Conservation (phyloP, 2,329 filamentous ascomycete genomes). For the Penicillium hesseltinei region DNA sequence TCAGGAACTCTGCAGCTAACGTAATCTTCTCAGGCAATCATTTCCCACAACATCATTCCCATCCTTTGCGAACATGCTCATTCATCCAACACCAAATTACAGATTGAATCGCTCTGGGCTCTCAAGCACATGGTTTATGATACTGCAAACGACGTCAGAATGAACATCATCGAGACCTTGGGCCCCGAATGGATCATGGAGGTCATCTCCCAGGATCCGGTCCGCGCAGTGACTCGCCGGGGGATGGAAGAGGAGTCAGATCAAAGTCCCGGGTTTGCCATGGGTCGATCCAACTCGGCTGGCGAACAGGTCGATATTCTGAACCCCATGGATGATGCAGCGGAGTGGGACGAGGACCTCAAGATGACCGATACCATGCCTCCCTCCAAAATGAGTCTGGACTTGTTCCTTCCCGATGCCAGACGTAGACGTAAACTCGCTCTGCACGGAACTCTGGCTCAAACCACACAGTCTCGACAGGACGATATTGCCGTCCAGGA, state of each 20-base stretch:
- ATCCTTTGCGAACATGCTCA: slow-evolving; percentile 81
- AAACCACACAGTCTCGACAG: slow-evolving; percentile 64
- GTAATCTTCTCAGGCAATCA: slow-evolving; percentile 57
- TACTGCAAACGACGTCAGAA: slow-evolving; percentile 69
- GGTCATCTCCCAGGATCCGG: slow-evolving; percentile 63
- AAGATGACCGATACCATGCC: slow-evolving; percentile 40
- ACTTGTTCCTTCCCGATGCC: slow-evolving; percentile 40
- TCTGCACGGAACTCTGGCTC: slow-evolving; percentile 66
- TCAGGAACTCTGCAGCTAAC: slow-evolving; percentile 10
- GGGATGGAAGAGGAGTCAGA: slow-evolving; percentile 35
- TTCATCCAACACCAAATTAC: slow-evolving; percentile 73
- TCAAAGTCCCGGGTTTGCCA: slow-evolving; percentile 40
- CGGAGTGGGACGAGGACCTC: slow-evolving; percentile 32
- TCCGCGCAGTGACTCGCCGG: slow-evolving; percentile 28
- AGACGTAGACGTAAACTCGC: slow-evolving; percentile 43
- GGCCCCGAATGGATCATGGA: slow-evolving; percentile 77
- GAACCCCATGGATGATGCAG: slow-evolving; percentile 48
- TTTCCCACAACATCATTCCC: slow-evolving; percentile 70
- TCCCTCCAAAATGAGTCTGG: slow-evolving; percentile 41
- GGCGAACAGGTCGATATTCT: slow-evolving; percentile 61
- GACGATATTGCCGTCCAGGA: slow-evolving; percentile 86
- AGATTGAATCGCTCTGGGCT: slow-evolving; percentile 87
- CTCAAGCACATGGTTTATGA: slow-evolving; percentile 84
- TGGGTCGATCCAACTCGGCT: slow-evolving; percentile 59
- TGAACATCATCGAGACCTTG: slow-evolving; percentile 72